Evolutionary conservation across 495 filamentous ascomycete genomes (phyloP).

Genomic region (Alectoria sarmentosa): DNA sequence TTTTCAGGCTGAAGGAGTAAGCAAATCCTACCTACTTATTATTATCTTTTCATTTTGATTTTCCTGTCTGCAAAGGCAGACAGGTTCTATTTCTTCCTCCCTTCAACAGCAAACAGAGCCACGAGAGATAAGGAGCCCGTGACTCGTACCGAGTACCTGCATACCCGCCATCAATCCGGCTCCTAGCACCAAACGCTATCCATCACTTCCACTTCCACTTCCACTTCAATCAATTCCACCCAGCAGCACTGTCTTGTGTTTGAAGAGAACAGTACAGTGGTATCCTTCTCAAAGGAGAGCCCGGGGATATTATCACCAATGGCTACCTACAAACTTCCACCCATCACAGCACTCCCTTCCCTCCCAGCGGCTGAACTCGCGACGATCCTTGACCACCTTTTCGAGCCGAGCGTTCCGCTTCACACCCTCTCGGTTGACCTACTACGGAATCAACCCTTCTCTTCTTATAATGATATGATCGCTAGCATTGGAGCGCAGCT

Average conservation of each 20-base stretch:
- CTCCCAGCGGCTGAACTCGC: slow-evolving; percentile 51
- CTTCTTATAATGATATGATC: slow-evolving; percentile 53
- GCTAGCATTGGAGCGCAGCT: slow-evolving; percentile 51
- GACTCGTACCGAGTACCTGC: slow-evolving; percentile 5
- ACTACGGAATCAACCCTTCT: slow-evolving; percentile 56
- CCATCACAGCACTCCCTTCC: slow-evolving; percentile 43
- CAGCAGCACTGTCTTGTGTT: background rate
- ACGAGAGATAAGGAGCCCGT: background rate
- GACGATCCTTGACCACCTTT: slow-evolving; percentile 70
- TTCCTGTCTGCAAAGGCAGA: background rate
- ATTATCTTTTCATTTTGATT: background rate
- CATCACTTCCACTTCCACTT: background rate
- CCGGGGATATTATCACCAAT: slow-evolving; percentile 5
- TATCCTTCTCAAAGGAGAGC: background rate
- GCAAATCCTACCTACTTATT: too few species aligned
- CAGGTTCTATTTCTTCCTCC: background rate
- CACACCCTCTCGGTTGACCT: slow-evolving; percentile 63
- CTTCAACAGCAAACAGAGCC: background rate
- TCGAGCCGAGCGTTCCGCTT: slow-evolving; percentile 74
- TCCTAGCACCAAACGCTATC: slow-evolving; percentile 4
- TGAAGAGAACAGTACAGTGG: background rate
- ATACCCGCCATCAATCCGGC: slow-evolving; percentile 4
- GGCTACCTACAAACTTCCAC: slow-evolving; percentile 37
- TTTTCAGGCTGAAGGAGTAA: background rate
- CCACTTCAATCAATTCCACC: background rate